Conservation (phyloP, 371 early-diverging fungal species). For the Mucor mucedo region DNA sequence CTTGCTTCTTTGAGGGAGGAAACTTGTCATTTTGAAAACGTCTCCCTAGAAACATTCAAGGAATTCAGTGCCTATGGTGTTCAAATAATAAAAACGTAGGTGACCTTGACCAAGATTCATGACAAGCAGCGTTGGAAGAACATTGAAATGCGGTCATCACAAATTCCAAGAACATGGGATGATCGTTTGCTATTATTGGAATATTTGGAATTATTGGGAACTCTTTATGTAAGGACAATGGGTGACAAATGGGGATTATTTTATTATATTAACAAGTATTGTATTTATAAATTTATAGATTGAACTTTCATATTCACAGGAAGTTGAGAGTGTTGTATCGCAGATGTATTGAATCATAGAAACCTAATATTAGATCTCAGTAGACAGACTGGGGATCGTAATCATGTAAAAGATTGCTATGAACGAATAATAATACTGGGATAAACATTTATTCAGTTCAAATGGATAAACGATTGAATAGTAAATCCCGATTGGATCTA, state of each 20-base stretch:
- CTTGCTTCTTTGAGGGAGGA: constrained; percentile 18
- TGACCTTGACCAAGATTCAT: constrained; percentile 23
- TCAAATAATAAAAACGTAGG: constrained; percentile 23
- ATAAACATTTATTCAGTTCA: too few relatives aligned
- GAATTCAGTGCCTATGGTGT: constrained; percentile 18
- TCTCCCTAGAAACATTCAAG: constrained; percentile 20
- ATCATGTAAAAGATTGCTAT: too few relatives aligned
- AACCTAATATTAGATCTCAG: too few relatives aligned
- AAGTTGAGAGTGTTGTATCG: not conserved
- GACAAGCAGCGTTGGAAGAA: constrained; percentile 19
- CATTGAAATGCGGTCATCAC: constrained; percentile 22
- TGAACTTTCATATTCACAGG: constrained; percentile 18
- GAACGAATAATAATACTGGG: too few relatives aligned
- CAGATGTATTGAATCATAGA: too few relatives aligned
- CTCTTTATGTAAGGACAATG: constrained; percentile 24
- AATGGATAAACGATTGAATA: too few relatives aligned
- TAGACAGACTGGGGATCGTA: too few relatives aligned
- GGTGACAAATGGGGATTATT: constrained; percentile 17
- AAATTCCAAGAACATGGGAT: constrained; percentile 24
- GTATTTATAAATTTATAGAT: constrained; percentile 22
- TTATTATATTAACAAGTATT: constrained; percentile 15
- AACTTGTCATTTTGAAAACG: constrained; percentile 21
- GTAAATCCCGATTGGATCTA: too few relatives aligned
- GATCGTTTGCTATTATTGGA: constrained; percentile 18
- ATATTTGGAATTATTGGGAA: constrained; percentile 9